phyloP scores from a whole-genome alignment of 345 rosid species.

The Heritiera fomes region DNA sequence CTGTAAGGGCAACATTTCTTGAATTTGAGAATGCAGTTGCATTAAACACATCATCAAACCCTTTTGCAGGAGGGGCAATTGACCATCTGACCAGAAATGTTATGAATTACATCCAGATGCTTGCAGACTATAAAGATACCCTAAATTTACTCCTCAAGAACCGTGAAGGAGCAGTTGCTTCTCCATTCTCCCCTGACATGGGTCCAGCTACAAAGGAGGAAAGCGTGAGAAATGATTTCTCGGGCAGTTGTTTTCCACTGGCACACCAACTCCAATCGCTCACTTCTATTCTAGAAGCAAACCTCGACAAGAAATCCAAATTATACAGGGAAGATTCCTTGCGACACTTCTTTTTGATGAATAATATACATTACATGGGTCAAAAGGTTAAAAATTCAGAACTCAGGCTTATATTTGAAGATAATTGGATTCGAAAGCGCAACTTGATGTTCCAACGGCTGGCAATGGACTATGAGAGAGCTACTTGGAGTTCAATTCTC shows the following conservation, averaged over 20 bases:
- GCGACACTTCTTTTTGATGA: slow-evolving; percentile 79
- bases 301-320: slow-evolving; percentile 65
- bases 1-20: slow-evolving; percentile 59
- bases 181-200: slow-evolving; percentile 38
- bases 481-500: slow-evolving; percentile 75
- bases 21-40: slow-evolving; percentile 79
- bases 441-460: slow-evolving; percentile 82
- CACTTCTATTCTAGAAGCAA: slow-evolving; percentile 64
- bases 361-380: slow-evolving; percentile 89
- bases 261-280: slow-evolving; percentile 54
- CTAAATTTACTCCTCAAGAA: slow-evolving; percentile 64
- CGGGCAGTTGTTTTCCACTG: slow-evolving; percentile 36
- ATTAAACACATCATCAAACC: slow-evolving; percentile 46
- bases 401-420: slow-evolving; percentile 62
- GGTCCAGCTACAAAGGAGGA: slow-evolving; percentile 46
- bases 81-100: slow-evolving; percentile 79
- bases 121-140: slow-evolving; percentile 64
- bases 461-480: slow-evolving; percentile 67
- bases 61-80: slow-evolving; percentile 74
- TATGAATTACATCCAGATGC: slow-evolving; percentile 71
- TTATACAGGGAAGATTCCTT: slow-evolving; percentile 61
- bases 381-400: slow-evolving; percentile 72
- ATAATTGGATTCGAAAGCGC: slow-evolving; percentile 75
- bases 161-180: slow-evolving; percentile 34
- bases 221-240: slow-evolving; percentile 27